Percentiles rank a stretch among this genome's conserved stretches.
Conservation (phyloP, 108 stramenopile genomes). For the Aurantiochytrium sp. region DNA sequence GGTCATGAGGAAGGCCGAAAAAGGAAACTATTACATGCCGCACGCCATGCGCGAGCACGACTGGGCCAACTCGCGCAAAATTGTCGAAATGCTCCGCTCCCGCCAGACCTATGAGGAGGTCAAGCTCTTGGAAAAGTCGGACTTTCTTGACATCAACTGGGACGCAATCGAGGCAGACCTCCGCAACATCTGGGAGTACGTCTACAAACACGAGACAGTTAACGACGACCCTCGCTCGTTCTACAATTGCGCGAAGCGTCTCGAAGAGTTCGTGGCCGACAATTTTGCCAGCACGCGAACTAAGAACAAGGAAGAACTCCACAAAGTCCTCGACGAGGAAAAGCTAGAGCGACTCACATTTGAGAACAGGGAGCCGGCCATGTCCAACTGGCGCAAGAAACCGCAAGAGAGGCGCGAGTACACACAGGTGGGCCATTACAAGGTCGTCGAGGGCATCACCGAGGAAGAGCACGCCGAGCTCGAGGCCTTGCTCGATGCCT, state of each 20-base stretch:
- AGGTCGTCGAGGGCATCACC: background rate
- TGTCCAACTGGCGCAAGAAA: background rate
- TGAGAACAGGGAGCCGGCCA: constrained; percentile 4
- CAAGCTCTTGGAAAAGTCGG: background rate
- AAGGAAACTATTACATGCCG: background rate
- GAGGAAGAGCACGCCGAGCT: background rate
- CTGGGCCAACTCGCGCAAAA: background rate
- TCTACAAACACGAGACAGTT: background rate
- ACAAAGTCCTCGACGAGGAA: background rate
- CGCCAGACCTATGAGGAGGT: background rate
- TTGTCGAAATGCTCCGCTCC: background rate
- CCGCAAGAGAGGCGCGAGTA: background rate
- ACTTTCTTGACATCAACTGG: constrained; percentile 10
- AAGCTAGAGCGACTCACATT: constrained; percentile 7
- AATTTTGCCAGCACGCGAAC: background rate
- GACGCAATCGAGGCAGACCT: background rate
- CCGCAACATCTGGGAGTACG: background rate
- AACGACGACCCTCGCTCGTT: constrained; percentile 1
- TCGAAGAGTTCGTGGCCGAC: background rate
- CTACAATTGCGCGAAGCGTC: background rate
- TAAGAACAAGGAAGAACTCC: background rate
- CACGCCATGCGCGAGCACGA: background rate
- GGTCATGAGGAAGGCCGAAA: background rate
- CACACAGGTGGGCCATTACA: background rate
- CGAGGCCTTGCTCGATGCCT: background rate